A percentile compares a stretch with the other conserved stretches of the same genome.
These are phyloP conservation scores for Lepiota venenata DNA, from an alignment of 768 basidiomycete genomes.

Conservation along the genomic window DNA sequence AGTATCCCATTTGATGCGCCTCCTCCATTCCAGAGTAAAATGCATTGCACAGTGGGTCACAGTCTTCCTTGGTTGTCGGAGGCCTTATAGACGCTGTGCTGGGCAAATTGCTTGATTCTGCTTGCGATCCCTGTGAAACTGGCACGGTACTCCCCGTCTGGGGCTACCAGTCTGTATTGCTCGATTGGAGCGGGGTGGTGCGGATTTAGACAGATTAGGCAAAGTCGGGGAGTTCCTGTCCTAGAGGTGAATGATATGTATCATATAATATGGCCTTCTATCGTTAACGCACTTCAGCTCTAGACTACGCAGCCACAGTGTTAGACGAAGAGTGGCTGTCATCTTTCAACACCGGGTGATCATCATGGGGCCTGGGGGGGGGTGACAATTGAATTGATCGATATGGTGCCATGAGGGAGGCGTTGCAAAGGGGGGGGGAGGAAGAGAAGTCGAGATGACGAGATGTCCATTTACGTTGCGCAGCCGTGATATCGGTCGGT, in stretches of 20 bases:
- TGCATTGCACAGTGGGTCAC: slow-evolving; percentile 1
- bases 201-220: not conserved
- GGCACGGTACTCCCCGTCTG: too few species aligned
- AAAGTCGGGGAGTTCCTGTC: slow-evolving; percentile 1
- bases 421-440: too few species aligned
- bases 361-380: not conserved
- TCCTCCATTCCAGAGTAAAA: not conserved
- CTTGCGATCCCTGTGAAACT: too few species aligned
- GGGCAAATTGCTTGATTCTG: too few species aligned
- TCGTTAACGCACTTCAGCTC: not conserved
- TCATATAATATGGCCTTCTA: slow-evolving; percentile 1
- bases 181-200: not conserved
- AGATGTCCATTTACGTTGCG: not conserved
- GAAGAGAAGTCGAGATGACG: not conserved
- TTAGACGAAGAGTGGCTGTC: not conserved
- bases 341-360: not conserved
- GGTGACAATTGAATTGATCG: slow-evolving; percentile 1
- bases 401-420: not conserved
- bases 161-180: too few species aligned
- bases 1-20: not conserved
- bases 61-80: slow-evolving; percentile 2
- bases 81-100: not conserved
- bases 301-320: not conserved
- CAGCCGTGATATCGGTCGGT: not conserved
- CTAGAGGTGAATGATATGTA: not conserved